Evolutionary conservation across 2,329 filamentous ascomycete species (phyloP).

Genomic region (Aspergillus bombycis): DNA sequence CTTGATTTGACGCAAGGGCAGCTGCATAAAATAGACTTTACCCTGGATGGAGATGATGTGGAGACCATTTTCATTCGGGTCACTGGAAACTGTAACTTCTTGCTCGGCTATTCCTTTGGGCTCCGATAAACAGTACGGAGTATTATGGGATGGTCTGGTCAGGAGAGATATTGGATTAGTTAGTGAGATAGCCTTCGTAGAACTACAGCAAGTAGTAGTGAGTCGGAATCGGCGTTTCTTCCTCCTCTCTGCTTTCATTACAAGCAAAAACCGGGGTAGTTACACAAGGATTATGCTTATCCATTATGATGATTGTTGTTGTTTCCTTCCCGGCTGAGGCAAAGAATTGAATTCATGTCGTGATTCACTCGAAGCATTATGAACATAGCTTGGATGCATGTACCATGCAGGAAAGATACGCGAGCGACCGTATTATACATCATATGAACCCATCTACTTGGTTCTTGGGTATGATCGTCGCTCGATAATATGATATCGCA

Average conservation of each 20-base stretch:
- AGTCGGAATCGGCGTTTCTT: not conserved
- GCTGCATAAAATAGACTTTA: not conserved
- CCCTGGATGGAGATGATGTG: not conserved
- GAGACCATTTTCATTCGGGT: not conserved
- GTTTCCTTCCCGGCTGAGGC: not conserved
- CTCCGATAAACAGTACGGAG: not conserved
- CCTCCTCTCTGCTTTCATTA: too few species aligned
- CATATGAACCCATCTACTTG: conserved; percentile 9
- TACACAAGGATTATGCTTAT: conserved; percentile 1
- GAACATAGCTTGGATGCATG: not conserved
- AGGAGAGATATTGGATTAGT: not conserved
- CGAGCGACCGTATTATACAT: not conserved
- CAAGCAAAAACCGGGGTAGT: not conserved
- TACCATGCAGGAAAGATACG: not conserved
- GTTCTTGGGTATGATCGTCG: conserved; percentile 17
- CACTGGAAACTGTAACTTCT: not conserved
- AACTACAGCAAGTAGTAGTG: not conserved
- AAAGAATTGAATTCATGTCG: not conserved
- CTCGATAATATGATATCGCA: conserved; percentile 7
- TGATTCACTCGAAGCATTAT: not conserved
- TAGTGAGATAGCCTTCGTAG: not conserved
- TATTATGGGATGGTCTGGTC: not conserved
- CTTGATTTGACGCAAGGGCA: not conserved
- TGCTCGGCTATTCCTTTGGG: not conserved
- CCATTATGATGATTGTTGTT: not conserved